Base-by-base conservation (phyloP, 2,329 filamentous ascomycete genomes). In the Hypoxylon sp. region DNA sequence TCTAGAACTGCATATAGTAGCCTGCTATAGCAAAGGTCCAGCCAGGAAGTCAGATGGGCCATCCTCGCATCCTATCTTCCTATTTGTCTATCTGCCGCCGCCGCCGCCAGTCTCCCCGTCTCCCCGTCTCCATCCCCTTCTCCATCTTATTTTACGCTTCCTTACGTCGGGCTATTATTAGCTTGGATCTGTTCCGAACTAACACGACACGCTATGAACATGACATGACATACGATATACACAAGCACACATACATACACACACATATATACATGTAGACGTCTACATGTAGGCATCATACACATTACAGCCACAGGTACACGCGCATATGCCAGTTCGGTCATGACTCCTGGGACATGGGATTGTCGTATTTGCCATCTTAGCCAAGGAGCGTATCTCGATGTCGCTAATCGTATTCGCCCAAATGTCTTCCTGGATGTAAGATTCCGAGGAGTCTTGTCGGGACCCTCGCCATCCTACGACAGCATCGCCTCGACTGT, bases 131-230 rank as follows among this genome's bases (percentile, higher is more conserved):
- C 35, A 20, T 13, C 15, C 13, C 17, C n/a, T 11, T 40, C 20
- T 6, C 37, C 17, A 40, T 23, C 17, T n/a, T 20, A 21, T n/a
- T 23, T n/a, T n/a, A 35, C n/a, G 31, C 26, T n/a, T 35, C 35
- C 18, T 24, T 35, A 15, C 31, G 33, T 47, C 3, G 43, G 47
- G 33, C 47, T 57, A 51, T 57, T 51, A 57, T 57, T 57, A 57
- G 48, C 50, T 27, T 47, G 18, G 18, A 38, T n/a, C n/a, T n/a
- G n/a, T n/a, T n/a, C n/a, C n/a, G n/a, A n/a, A n/a, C n/a, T n/a
- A n/a, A n/a, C n/a, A n/a, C n/a, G n/a, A n/a, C n/a, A n/a, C n/a
- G n/a, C n/a, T n/a, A n/a, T n/a, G n/a, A 42, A 35, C 41, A 23
- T 50, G 50, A 24, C 48, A 57, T 51, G 48, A 48, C 29, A 26